phyloP scores from a whole-genome alignment of 176 grass and related monocot genomes.

The Phoenix roebelenii region DNA sequence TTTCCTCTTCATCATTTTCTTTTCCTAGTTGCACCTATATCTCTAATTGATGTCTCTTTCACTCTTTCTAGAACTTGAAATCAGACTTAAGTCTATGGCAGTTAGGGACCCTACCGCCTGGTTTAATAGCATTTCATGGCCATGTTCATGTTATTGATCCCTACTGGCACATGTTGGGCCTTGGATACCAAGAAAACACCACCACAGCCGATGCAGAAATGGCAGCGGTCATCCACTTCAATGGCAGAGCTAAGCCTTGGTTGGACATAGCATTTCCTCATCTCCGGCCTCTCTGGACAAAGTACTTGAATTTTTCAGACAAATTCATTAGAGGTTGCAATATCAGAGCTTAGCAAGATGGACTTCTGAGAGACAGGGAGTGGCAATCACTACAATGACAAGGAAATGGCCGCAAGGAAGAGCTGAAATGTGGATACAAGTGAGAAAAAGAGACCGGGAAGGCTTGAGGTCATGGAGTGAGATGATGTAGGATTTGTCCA shows the following conservation, averaged over 20 bases:
- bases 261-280: conserved; percentile 20
- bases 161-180: conserved; percentile 20
- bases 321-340: conserved; percentile 17
- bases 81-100: conserved; percentile 17
- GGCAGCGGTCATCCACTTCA: conserved; percentile 15
- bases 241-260: conserved; percentile 19
- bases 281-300: conserved; percentile 12
- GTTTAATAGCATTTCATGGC: conserved; percentile 11
- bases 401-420: too few relatives aligned
- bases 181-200: conserved; percentile 19
- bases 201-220: conserved; percentile 9
- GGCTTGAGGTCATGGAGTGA: too few relatives aligned
- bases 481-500: too few relatives aligned
- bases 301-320: conserved; percentile 12
- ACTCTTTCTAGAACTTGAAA: conserved; percentile 3
- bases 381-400: too few relatives aligned
- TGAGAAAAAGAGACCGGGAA: too few relatives aligned
- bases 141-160: conserved; percentile 9
- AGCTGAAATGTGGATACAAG: too few relatives aligned
- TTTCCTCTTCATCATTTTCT: not conserved
- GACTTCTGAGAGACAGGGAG: too few relatives aligned
- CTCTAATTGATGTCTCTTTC: not conserved
- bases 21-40: not conserved
- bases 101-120: conserved; percentile 14
- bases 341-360: conserved; percentile 2